These are phyloP conservation scores for Xylaria palmicola DNA, from an alignment of 495 filamentous ascomycete genomes.

Conservation along the genomic window DNA sequence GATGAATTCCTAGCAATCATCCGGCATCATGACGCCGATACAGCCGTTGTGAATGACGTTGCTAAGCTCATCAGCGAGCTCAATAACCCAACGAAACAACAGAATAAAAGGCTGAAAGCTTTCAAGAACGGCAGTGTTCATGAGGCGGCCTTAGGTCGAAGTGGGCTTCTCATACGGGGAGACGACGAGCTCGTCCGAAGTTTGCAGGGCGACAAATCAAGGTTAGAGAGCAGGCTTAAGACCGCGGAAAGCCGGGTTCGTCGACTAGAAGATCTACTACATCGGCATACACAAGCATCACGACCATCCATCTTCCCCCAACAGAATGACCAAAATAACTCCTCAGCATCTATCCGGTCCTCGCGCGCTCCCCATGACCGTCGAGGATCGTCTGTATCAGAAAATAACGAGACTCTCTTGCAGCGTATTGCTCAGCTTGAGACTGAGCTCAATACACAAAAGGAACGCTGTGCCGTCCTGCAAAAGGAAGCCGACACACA, in stretches of 20 bases:
- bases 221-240: slow-evolving; percentile 76
- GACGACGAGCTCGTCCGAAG: slow-evolving; percentile 73
- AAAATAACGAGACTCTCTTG: slow-evolving; percentile 37
- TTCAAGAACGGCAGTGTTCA: slow-evolving; percentile 97
- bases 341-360: slow-evolving; percentile 41
- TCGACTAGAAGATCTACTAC: slow-evolving; percentile 88
- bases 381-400: slow-evolving; percentile 33
- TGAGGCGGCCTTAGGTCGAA: slow-evolving; percentile 73
- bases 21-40: slow-evolving; percentile 50
- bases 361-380: slow-evolving; percentile 36
- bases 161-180: slow-evolving; percentile 74
- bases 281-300: slow-evolving; percentile 74
- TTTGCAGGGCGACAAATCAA: slow-evolving; percentile 74
- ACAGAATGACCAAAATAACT: slow-evolving; percentile 44
- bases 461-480: slow-evolving; percentile 46
- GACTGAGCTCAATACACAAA: slow-evolving; percentile 65
- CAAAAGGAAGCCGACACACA: slow-evolving; percentile 62
- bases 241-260: slow-evolving; percentile 88
- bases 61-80: slow-evolving; percentile 59
- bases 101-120: slow-evolving; percentile 76
- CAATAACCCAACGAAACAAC: slow-evolving; percentile 70
- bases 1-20: slow-evolving; percentile 63
- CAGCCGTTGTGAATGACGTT: slow-evolving; percentile 50
- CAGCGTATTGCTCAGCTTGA: slow-evolving; percentile 75
- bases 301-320: slow-evolving; percentile 65